Base-by-base conservation (phyloP, 306 rosid species). In the Corylus americana region DNA sequence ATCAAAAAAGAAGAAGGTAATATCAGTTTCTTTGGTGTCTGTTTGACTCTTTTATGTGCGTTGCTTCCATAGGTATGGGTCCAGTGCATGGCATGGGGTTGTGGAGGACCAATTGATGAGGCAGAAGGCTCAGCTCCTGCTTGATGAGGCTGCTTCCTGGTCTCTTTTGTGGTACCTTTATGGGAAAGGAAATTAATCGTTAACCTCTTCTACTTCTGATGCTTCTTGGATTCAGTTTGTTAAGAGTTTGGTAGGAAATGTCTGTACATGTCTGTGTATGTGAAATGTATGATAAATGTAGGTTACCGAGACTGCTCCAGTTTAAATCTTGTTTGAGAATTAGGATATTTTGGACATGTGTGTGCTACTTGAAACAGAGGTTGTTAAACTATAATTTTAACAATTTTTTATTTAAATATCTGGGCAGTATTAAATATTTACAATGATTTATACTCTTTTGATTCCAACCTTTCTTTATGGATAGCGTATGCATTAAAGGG, bases 111-210 rank as follows among this genome's bases (percentile, higher is more conserved):
- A 93, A 83, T 84, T 95, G 85, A 91, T 93, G 93, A 92, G 96
- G 90, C 98, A 92, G 90, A 91, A 91, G 90, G 94, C 98, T 85
- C 98, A 89, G 74, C 87, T 89, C 83, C 79, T 95, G 83, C 93
- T 95, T 78, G 96, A 95, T 47, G 99, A 95, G 88, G 99, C 97
- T 27, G 99, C 99, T 62, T 89, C 99, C 3, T 95, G 99, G 99
- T 95, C 97, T 74, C 97, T 95, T 77, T 73, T 95, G 88, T 95
- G 99, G 99, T 86, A 89, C 82, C 97, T 95, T 64, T 95, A 85
- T 73, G 99, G 96, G 81, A 91, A 95, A 93, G 97, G 99, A 37
- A 90, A 91, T 91, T 74, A 78, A 78, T 85, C 80, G 51, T 73
- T 62, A 70, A 55, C 87, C 85, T 78, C 22, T 73, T 73, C 57